These are phyloP conservation scores for Acanthamoeba lenticulata DNA, from an alignment of 208 protist species.

Conservation along the genomic window DNA sequence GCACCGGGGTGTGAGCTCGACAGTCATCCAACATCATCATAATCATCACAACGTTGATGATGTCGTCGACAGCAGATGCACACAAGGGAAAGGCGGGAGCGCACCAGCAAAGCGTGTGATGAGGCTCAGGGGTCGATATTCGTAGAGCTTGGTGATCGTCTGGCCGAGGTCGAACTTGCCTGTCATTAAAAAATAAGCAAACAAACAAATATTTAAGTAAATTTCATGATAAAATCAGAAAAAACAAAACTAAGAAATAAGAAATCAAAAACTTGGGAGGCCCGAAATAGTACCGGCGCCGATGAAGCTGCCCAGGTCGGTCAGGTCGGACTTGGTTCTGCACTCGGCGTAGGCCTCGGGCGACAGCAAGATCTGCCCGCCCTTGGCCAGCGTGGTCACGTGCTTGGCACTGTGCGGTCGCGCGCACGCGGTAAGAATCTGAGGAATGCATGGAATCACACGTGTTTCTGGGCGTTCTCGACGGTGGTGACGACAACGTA, in stretches of 20 bases:
- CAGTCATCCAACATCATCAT: neutral
- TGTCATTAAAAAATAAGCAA: neutral
- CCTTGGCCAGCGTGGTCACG: neutral
- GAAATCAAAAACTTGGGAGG: neutral
- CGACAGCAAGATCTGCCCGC: neutral
- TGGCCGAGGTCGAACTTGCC: neutral
- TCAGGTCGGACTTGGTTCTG: neutral
- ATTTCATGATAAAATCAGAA: no score
- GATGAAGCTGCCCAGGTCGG: neutral
- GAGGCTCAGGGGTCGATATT: neutral
- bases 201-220: neutral
- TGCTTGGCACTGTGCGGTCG: neutral
- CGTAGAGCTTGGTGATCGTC: neutral
- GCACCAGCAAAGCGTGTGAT: neutral
- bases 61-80: no score
- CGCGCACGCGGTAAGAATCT: no score
- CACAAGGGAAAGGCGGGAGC: neutral
- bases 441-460: no score
- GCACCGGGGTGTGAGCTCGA: neutral
- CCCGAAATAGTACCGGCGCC: neutral
- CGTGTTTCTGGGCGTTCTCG: no score
- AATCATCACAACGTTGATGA: no score
- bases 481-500: neutral
- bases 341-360: neutral
- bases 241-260: neutral